Base-by-base conservation (phyloP, 2,329 filamentous ascomycete genomes). In the Trichophyton equinum region DNA sequence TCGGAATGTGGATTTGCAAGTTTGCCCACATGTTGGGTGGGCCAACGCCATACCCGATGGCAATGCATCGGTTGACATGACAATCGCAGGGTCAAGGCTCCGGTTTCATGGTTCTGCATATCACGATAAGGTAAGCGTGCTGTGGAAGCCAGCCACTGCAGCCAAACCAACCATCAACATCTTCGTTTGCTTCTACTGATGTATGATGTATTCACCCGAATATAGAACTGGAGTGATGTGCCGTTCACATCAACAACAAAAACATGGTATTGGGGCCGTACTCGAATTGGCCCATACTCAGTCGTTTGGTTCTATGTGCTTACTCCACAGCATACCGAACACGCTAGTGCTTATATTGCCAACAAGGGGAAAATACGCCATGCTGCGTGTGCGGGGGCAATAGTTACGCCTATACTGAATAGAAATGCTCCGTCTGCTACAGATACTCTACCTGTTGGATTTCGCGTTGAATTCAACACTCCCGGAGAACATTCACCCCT, bases 211-310 rank as follows among this genome's bases (percentile, higher is more conserved):
- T 13, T 13, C 33, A 44, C 8, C 15, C 44, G 15, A 36, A 9
- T 22, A 33, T 30, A 76, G 75, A 78, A 78, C 64, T 79, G 77
- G 76, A 71, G 72, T 3, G 68, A 74, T 61, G 62, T 62, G 30
- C 71, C 75, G 1, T 75, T 78, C 60, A 33, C 60, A 9, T 60
- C 67, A 3, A 68, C 65, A 15, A 65, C 74, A 7, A 60, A 63
- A 36, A 72, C 68, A 36, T 77, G 73, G 61, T 76, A 77, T 65
- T 78, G 75, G 75, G 77, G 78, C n/a, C 77, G 78, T 61, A 76
- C 68, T 2, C 68, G 68, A 22, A 60, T 78, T 0, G 77, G 75
- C 0, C 65, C 69, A 0, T 78, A 77, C 69, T 73, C 74, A 1
- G 63, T 79, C 25, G 74, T 79, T 22, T 79, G 76, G 76, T 75